A percentile compares a stretch with the other conserved stretches of the same genome.
Evolutionary conservation across 768 basidiomycete genomes (phyloP).

Genomic region (Cantharellus cinnabarinus): DNA sequence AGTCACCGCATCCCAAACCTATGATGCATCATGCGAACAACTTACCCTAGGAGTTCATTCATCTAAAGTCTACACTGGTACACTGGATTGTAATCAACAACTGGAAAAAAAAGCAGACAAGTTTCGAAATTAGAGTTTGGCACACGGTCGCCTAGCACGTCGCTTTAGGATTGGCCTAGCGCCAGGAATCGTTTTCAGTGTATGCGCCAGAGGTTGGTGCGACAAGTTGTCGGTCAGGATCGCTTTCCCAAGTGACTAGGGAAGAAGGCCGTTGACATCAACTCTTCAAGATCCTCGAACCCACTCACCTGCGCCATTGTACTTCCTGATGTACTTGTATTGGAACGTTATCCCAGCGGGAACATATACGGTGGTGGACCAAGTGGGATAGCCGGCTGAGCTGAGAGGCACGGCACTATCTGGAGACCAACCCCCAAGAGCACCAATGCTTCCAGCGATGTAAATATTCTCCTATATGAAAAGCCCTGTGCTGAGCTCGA

Average conservation of each 20-base stretch:
- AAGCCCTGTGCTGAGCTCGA: neutral
- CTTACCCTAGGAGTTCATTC: too few relatives aligned
- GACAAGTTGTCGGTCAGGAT: constrained; percentile 27
- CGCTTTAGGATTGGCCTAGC: neutral
- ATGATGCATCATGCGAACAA: too few relatives aligned
- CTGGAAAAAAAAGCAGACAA: too few relatives aligned
- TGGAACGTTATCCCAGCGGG: constrained; percentile 7
- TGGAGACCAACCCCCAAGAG: constrained; percentile 41
- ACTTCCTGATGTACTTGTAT: constrained; percentile 7
- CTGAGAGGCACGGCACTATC: constrained; percentile 33
- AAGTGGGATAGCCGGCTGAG: constrained; percentile 37
- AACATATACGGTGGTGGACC: constrained; percentile 23
- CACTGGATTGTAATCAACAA: too few relatives aligned
- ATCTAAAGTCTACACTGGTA: too few relatives aligned
- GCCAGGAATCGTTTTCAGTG: constrained; percentile 11
- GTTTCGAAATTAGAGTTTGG: too few relatives aligned
- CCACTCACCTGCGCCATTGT: constrained; percentile 3
- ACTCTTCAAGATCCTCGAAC: neutral
- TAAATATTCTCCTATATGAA: constrained; percentile 35
- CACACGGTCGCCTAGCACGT: too few relatives aligned
- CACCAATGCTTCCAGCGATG: constrained; percentile 37
- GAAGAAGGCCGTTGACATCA: neutral
- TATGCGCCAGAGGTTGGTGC: constrained; percentile 5
- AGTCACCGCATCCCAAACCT: too few relatives aligned
- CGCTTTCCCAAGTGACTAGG: constrained; percentile 39